Base-by-base conservation (phyloP, 768 basidiomycete genomes). In the Glaciozyma antarctica region DNA sequence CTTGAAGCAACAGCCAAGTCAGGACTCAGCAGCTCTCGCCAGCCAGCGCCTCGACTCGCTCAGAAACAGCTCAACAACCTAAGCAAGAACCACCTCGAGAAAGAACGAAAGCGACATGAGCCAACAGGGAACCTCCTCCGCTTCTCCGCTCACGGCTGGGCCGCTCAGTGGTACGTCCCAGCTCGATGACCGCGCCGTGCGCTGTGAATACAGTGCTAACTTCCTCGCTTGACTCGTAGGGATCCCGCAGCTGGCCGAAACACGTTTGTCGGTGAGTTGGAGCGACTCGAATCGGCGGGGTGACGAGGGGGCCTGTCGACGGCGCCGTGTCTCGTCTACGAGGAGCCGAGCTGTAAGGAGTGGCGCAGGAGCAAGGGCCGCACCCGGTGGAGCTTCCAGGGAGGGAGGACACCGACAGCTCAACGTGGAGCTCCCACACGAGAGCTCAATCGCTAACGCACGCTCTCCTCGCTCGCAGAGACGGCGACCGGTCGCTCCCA, bases 101-200 rank as follows among this genome's bases (percentile, higher is more conserved):
- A 41, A 15, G 8, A 13, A 10, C 38, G 10, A 15, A 5, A 41
- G 38, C 38, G 24, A 26, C 53, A 45, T 45, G 57, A 58, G 57
- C 57, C 68, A 69, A 58, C 62, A 64, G 2, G 72, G 71, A 67
- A 67, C 70, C 72, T 5, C 72, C 88, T 76, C 70, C 68, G 4
- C 68, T 67, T 24, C 78, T 95, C 45, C 93, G n/a, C 93, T 65
- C 87, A 86, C 69, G 93, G 92, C 49, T 95, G 93, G 93, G 81
- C 82, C 69, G 88, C 90, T 75, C 87, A 93, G 81, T 95, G 93
- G 93, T 90, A 75, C 71, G 80, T 77, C 59, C 22, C 1, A 5
- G 38, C 55, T 43, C 9, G 30, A 55, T 45, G 53, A 49, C 63
- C n/a, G 2, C 30, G 38, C 44, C 12, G 38, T 41, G 55, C 26